These are phyloP conservation scores for Diplosphaera chodatii DNA, from an alignment of 139 green algal species.

Conservation along the genomic window DNA sequence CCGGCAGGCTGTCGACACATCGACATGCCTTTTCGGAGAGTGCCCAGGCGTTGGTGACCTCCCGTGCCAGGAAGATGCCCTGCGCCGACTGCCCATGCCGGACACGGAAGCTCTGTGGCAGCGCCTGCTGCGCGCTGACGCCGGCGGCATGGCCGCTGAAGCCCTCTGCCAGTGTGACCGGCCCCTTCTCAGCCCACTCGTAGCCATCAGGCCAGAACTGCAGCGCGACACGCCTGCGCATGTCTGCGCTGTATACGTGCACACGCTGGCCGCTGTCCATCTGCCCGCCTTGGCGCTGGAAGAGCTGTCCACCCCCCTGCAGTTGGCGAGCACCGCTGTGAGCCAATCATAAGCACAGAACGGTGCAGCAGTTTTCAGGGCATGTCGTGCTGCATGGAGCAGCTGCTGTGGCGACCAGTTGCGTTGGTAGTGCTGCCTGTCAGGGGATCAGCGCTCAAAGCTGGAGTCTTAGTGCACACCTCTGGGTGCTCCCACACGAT, in stretches of 20 bases:
- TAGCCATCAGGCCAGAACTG: slow-evolving; percentile 70
- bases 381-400: too few species aligned
- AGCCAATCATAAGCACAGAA: too few species aligned
- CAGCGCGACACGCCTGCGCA: slow-evolving; percentile 42
- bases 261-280: slow-evolving; percentile 29
- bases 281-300: slow-evolving; percentile 36
- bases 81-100: slow-evolving; percentile 18
- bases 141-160: slow-evolving; percentile 6
- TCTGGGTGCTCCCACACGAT: slow-evolving; percentile 55
- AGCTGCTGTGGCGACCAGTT: too few species aligned
- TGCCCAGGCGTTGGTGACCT: slow-evolving; percentile 39
- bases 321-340: too few species aligned
- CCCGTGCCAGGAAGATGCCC: slow-evolving; percentile 42
- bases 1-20: too few species aligned
- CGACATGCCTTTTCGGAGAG: slow-evolving; percentile 21
- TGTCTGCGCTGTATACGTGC: slow-evolving; percentile 51
- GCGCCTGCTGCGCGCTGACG: slow-evolving; percentile 14
- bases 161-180: slow-evolving; percentile 37
- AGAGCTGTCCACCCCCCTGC: slow-evolving; percentile 20
- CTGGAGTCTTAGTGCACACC: too few species aligned
- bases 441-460: too few species aligned
- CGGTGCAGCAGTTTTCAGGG: too few species aligned
- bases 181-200: slow-evolving; percentile 54
- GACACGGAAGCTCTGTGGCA: slow-evolving; percentile 61
- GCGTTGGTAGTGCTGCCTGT: too few species aligned